Evolutionary conservation across 371 early-diverging fungal genomes (phyloP), one percentile per base, ranked within the genome.

Genomic region (Mucor saturninus): DNA sequence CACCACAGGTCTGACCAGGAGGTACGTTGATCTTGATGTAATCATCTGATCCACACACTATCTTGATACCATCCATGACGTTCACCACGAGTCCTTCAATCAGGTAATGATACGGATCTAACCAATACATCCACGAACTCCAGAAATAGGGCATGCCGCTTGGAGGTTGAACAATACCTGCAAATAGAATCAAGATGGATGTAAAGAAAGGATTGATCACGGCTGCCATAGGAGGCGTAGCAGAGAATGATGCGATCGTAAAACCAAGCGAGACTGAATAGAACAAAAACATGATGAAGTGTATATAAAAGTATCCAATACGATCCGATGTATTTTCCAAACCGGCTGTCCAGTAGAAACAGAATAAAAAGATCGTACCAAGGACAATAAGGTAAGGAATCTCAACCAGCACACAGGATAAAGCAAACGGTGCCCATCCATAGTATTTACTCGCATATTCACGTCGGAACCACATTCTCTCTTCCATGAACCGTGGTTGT

Each of bases 321-420:
- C 81, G 74, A 43, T 64, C 75, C 13, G 84, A 78, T 6, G 45
- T 69, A 13, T 68, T 71, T 59, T 75, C 72, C 40, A 91, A 76
- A 5, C 91, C 89, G n/a, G 83, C 85, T n/a, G 89, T 85, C 86
- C 87, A 93, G 81, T 93, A 89, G 71, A 86, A 77, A 53, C 81
- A 72, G 40, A 84, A 61, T 80, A 85, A 83, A 74, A 87, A 87
- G 61, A 81, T 68, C 0, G 86, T 81, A 39, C 73, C 71, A 0
- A 86, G 65, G 73, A 62, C 59, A 54, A 67, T 61, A 21, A 83
- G 73, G 56, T 86, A 89, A 11, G 89, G 89, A 4, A 89, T 61
- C 60, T 89, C 87, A n/a, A 82, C 80, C 26, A 83, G 30, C 29
- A 86, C 69, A 64, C 81, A 78, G 6, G 86, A 75, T 7, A 76